A percentile compares a stretch with the other conserved stretches of the same genome.
Conservation (phyloP, 2,329 filamentous ascomycete species). For the Claviceps capensis region DNA sequence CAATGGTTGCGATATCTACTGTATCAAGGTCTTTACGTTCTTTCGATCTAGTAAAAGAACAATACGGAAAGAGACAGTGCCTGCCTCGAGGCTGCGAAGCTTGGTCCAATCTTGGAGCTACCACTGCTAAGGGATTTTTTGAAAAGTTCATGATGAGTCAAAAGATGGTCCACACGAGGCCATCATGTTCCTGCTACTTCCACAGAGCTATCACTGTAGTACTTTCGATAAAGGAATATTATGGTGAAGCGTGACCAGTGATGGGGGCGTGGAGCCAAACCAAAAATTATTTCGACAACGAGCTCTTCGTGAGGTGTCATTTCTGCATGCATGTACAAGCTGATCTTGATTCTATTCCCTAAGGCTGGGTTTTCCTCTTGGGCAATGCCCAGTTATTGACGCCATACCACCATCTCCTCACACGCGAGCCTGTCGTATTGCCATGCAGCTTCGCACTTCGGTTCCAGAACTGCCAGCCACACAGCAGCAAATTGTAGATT, state of each 20-base stretch:
- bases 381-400: slow-evolving; percentile 84
- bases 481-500: slow-evolving; percentile 72
- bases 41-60: neutral
- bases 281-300: no score
- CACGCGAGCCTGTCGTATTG: slow-evolving; percentile 57
- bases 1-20: neutral
- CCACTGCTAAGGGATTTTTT: neutral
- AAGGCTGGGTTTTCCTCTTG: slow-evolving; percentile 25
- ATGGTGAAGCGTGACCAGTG: neutral
- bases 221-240: neutral
- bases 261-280: neutral
- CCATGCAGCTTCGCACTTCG: slow-evolving; percentile 63
- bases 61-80: neutral
- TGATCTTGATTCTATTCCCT: neutral
- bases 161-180: neutral
- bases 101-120: neutral
- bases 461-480: slow-evolving; percentile 88
- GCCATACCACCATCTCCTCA: slow-evolving; percentile 87
- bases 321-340: neutral
- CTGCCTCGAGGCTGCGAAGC: neutral
- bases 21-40: neutral
- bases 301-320: neutral
- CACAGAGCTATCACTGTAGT: neutral
- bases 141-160: neutral
- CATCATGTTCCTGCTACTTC: no score